Conservation (phyloP, 2,329 filamentous ascomycete genomes). For the Ceratocystis destructans region DNA sequence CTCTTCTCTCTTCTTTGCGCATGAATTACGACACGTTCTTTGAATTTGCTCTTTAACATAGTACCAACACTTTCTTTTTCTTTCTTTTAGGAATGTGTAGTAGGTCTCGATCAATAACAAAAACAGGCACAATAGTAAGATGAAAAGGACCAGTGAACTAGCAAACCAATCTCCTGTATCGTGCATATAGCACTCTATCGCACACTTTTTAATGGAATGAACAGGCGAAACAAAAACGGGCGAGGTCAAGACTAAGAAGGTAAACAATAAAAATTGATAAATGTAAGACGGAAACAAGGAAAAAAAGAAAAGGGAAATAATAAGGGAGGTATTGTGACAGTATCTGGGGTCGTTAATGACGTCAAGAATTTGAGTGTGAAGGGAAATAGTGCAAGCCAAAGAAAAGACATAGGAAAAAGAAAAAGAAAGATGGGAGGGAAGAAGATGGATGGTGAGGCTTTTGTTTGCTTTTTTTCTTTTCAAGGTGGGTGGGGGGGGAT, state of each 20-base stretch:
- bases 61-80: not conserved
- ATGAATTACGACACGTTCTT: not conserved
- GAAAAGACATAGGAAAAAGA: not conserved
- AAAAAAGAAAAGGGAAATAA: not conserved
- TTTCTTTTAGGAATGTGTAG: not conserved
- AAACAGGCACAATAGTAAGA: not conserved
- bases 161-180: no score
- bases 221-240: not conserved
- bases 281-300: conserved; percentile 5
- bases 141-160: no score
- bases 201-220: not conserved
- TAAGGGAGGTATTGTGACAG: conserved; percentile 6
- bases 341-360: conserved; percentile 13
- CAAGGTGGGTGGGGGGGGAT: not conserved
- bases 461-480: not conserved
- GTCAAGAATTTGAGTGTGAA: conserved; percentile 9
- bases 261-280: not conserved
- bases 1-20: not conserved
- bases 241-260: no score
- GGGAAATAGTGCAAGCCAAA: not conserved
- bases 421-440: not conserved
- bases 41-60: not conserved
- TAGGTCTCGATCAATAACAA: not conserved
- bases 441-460: not conserved
- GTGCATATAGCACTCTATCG: not conserved